A percentile compares a stretch with the other conserved stretches of the same genome.
These are phyloP conservation scores for Cryphonectria nitschkei DNA, from an alignment of 2,329 filamentous ascomycete genomes.

Conservation along the genomic window DNA sequence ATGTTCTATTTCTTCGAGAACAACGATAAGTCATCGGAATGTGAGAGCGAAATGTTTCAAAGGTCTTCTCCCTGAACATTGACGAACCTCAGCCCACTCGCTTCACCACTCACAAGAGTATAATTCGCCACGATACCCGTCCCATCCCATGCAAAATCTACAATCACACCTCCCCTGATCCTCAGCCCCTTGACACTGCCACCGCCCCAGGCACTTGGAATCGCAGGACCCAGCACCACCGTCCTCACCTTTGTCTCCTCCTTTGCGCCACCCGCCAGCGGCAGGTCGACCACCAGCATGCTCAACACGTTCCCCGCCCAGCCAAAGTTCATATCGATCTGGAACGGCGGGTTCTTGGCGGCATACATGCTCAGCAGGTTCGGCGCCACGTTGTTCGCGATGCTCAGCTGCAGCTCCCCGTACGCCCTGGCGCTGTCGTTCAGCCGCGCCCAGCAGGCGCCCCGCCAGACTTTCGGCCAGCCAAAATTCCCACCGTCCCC, in stretches of 20 bases:
- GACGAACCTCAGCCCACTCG: constrained; percentile 25
- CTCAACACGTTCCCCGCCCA: constrained; percentile 51
- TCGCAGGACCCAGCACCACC: constrained; percentile 52
- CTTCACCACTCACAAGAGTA: constrained; percentile 22
- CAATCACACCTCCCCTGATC: constrained; percentile 46
- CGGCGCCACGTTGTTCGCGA: constrained; percentile 52
- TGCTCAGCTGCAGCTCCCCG: constrained; percentile 50
- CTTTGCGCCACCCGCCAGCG: constrained; percentile 32
- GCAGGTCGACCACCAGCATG: constrained; percentile 57
- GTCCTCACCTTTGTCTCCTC: constrained; percentile 33
- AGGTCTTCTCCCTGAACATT: constrained; percentile 29
- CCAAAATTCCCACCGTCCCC: constrained; percentile 47
- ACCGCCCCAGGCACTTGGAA: constrained; percentile 47
- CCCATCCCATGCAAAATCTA: constrained; percentile 50
- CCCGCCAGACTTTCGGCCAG: constrained; percentile 62
- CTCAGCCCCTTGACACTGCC: constrained; percentile 49
- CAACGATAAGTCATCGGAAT: too few relatives aligned
- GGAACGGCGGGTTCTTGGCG: constrained; percentile 51
- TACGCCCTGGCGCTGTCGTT: constrained; percentile 55
- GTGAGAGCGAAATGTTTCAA: neutral
- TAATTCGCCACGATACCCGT: constrained; percentile 39
- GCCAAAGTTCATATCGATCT: constrained; percentile 64
- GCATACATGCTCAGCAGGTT: constrained; percentile 58
- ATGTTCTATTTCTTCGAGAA: neutral
- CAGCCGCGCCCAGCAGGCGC: constrained; percentile 59